A percentile compares a stretch with the other conserved stretches of the same genome.
Conservation (phyloP, 2,329 filamentous ascomycete genomes). For the Simplicillium sp. region DNA sequence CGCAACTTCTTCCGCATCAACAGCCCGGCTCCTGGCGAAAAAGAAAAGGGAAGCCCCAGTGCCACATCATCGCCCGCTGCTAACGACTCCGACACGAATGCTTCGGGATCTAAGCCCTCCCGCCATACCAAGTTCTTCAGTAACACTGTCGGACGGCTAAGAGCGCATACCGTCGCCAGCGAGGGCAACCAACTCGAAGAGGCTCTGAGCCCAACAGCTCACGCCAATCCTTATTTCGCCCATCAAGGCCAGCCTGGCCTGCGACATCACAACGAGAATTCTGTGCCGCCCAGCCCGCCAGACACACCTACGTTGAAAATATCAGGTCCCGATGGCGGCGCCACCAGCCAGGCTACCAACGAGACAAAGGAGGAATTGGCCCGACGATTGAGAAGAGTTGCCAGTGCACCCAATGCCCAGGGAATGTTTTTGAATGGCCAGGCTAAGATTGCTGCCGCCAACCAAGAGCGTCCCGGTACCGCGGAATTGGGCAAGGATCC, state of each 20-base stretch:
- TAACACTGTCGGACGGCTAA: conserved; percentile 74
- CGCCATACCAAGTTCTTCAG: conserved; percentile 85
- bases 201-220: conserved; percentile 78
- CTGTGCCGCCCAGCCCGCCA: conserved; percentile 83
- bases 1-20: conserved; percentile 66
- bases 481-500: conserved; percentile 82
- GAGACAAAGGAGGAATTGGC: conserved; percentile 91
- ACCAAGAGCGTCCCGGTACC: conserved; percentile 65
- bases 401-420: conserved; percentile 94
- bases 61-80: conserved; percentile 50
- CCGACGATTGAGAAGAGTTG: conserved; percentile 83
- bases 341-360: conserved; percentile 59
- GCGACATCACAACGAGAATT: conserved; percentile 90
- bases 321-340: conserved; percentile 54
- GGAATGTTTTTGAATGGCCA: conserved; percentile 61
- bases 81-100: conserved; percentile 4
- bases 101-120: conserved; percentile 45
- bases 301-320: conserved; percentile 76
- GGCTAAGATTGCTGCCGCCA: conserved; percentile 24
- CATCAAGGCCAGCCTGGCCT: conserved; percentile 91
- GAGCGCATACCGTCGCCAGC: conserved; percentile 83
- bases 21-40: conserved; percentile 27
- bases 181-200: conserved; percentile 89
- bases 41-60: conserved; percentile 30
- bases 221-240: conserved; percentile 94